Evolutionary conservation across 2,329 filamentous ascomycete genomes (phyloP).

Genomic region (Lecanosticta acicola): DNA sequence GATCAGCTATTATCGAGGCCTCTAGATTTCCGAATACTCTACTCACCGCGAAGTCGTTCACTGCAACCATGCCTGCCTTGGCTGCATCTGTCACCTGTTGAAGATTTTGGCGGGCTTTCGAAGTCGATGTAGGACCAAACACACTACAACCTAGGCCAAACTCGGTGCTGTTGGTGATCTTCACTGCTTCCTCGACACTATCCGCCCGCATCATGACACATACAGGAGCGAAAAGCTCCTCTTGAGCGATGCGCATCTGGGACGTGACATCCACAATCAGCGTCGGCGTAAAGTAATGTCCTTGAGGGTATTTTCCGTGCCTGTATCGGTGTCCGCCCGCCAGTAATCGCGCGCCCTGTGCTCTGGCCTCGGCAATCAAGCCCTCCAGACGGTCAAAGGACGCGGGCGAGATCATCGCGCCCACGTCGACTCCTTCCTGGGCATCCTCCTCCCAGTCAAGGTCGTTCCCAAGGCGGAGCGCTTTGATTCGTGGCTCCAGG

Average conservation of each 20-base stretch:
- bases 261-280: constrained; percentile 83
- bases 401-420: constrained; percentile 78
- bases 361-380: constrained; percentile 71
- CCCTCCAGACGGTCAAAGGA: constrained; percentile 70
- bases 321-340: constrained; percentile 66
- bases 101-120: constrained; percentile 53
- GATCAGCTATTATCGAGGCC: neutral
- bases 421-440: constrained; percentile 60
- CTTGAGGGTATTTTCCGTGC: constrained; percentile 68
- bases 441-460: constrained; percentile 42
- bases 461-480: constrained; percentile 68
- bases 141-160: constrained; percentile 88
- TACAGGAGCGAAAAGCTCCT: constrained; percentile 89
- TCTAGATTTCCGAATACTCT: neutral
- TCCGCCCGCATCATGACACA: constrained; percentile 75
- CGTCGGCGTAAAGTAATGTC: constrained; percentile 90
- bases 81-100: constrained; percentile 61
- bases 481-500: constrained; percentile 67
- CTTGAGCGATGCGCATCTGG: constrained; percentile 78
- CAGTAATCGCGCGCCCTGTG: constrained; percentile 71
- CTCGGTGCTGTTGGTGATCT: constrained; percentile 72
- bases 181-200: constrained; percentile 61
- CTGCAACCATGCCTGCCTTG: constrained; percentile 80
- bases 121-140: constrained; percentile 56
- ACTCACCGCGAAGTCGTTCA: constrained; percentile 78